phyloP scores from a whole-genome alignment of 371 early-diverging fungal species.

The Syncephalis fuscata region DNA sequence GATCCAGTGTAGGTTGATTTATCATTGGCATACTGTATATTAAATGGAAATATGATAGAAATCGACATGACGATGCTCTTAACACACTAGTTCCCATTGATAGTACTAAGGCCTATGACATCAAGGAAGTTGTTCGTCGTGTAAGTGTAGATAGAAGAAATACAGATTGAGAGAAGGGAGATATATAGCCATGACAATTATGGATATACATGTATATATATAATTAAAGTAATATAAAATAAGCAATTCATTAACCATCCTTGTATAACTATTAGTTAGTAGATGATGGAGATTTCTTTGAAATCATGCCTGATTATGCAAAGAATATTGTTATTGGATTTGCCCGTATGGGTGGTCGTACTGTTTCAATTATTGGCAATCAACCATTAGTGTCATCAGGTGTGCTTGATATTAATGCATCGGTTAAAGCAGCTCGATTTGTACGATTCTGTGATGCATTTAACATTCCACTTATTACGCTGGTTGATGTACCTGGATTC shows the following conservation, averaged over 20 bases:
- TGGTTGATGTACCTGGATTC: constrained; percentile 98
- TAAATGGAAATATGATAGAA: constrained; percentile 2
- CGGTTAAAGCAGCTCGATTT: constrained; percentile 90
- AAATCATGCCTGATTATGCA: constrained; percentile 85
- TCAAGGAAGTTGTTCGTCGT: constrained; percentile 72
- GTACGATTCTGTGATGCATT: constrained; percentile 96
- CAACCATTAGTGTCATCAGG: constrained; percentile 92
- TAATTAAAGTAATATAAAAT: too few species aligned
- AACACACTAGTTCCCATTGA: constrained; percentile 79
- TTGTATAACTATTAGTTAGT: constrained; percentile 27
- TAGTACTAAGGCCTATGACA: constrained; percentile 90
- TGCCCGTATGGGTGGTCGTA: constrained; percentile 69
- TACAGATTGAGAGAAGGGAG: too few species aligned
- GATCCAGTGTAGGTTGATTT: constrained; percentile 29
- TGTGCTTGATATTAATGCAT: constrained; percentile 88
- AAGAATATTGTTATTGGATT: constrained; percentile 89
- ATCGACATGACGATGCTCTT: constrained; percentile 62
- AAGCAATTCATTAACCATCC: too few species aligned
- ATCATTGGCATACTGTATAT: not conserved
- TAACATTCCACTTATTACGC: constrained; percentile 81
- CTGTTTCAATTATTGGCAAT: constrained; percentile 91
- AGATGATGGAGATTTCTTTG: constrained; percentile 79
- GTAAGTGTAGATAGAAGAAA: too few species aligned
- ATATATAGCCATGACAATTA: too few species aligned
- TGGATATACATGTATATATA: too few species aligned